phyloP scores from a whole-genome alignment of 2,329 filamentous ascomycete species.

The Hypoxylon sp. region DNA sequence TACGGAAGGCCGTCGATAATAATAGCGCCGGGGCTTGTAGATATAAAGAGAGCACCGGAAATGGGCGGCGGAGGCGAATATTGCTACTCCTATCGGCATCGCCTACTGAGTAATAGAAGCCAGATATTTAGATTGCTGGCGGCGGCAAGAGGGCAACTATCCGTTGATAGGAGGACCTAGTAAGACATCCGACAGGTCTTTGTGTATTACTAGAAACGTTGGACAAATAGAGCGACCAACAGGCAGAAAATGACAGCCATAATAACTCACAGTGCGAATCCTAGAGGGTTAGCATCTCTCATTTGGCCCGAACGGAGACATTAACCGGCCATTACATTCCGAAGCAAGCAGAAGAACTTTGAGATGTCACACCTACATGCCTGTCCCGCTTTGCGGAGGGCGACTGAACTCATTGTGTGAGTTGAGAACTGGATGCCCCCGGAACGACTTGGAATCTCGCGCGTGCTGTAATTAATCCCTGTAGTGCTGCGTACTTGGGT shows the following conservation, averaged over 20 bases:
- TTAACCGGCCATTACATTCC: background rate
- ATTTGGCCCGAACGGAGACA: background rate
- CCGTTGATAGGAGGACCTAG: no score
- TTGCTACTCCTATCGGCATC: background rate
- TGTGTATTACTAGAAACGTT: background rate
- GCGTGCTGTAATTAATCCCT: constrained; percentile 17
- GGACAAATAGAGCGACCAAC: background rate
- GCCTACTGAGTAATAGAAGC: background rate
- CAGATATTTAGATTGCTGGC: background rate
- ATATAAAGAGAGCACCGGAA: background rate
- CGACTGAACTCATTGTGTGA: background rate
- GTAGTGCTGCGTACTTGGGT: constrained; percentile 32
- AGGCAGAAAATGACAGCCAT: background rate
- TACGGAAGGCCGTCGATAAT: background rate
- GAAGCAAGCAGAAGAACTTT: background rate
- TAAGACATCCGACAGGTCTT: background rate
- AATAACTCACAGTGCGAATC: background rate
- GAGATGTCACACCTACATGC: constrained; percentile 3
- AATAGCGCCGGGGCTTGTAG: background rate
- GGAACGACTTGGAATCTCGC: constrained; percentile 13
- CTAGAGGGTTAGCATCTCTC: background rate
- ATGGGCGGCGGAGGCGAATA: background rate
- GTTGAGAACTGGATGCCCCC: background rate
- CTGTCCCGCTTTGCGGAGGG: background rate
- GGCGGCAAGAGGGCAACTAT: background rate